These are phyloP conservation scores for Calonectria pseudoreteaudii DNA, from an alignment of 2,329 filamentous ascomycete species.

Conservation along the genomic window DNA sequence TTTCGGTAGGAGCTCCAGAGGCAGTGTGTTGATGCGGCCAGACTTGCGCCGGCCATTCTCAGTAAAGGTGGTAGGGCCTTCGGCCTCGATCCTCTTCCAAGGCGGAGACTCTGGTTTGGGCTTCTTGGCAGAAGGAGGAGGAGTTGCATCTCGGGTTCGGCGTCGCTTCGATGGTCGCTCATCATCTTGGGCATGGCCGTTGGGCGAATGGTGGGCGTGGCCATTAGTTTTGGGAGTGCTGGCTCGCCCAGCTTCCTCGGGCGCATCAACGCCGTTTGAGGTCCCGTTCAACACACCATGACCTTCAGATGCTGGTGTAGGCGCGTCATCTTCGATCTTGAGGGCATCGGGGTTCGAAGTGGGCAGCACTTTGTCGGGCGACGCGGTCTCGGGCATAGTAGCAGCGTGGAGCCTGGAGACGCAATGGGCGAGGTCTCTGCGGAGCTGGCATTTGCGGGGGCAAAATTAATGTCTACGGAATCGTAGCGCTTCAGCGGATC, in stretches of 20 bases:
- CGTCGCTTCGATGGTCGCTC: constrained; percentile 74
- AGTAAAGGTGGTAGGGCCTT: constrained; percentile 88
- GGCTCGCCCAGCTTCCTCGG: constrained; percentile 39
- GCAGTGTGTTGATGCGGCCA: constrained; percentile 70
- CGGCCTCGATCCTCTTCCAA: constrained; percentile 88
- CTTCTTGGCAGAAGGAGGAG: constrained; percentile 58
- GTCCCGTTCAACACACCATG: constrained; percentile 34
- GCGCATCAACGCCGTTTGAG: constrained; percentile 20
- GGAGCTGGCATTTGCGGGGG: constrained; percentile 68
- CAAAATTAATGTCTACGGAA: constrained; percentile 68
- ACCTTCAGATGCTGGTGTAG: constrained; percentile 26
- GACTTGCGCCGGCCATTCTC: constrained; percentile 78
- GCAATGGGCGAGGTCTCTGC: constrained; percentile 64
- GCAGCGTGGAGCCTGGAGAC: constrained; percentile 56
- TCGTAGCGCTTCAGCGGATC: constrained; percentile 57
- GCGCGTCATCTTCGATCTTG: constrained; percentile 41
- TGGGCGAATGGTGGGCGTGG: constrained; percentile 54
- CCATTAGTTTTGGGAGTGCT: constrained; percentile 41
- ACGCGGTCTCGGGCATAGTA: constrained; percentile 73
- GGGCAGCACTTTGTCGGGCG: constrained; percentile 57
- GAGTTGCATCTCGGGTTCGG: constrained; percentile 64
- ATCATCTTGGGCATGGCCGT: constrained; percentile 50
- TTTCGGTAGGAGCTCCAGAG: constrained; percentile 63
- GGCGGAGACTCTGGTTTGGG: constrained; percentile 78
- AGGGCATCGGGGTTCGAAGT: constrained; percentile 44